A percentile compares a stretch with the other conserved stretches of the same genome.
These are phyloP conservation scores for Euphrasia confusa DNA, from an alignment of 257 asterid genomes.

Conservation along the genomic window DNA sequence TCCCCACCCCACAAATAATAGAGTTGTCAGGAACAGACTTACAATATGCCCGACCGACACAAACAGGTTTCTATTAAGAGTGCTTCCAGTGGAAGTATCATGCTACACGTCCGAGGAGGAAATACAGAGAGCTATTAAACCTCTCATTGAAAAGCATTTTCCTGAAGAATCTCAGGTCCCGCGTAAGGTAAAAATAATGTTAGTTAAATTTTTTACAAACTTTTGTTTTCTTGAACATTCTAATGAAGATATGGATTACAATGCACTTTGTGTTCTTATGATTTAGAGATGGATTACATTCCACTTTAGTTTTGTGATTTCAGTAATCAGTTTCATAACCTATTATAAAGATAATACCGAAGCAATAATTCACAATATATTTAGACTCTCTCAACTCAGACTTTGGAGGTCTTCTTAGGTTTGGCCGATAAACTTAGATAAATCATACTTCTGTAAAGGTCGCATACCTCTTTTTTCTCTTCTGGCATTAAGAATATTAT, in stretches of 20 bases:
- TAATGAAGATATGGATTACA: neutral
- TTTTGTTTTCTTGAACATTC: constrained; percentile 7
- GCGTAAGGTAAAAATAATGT: constrained; percentile 47
- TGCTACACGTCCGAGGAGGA: constrained; percentile 98
- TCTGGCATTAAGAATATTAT: no score
- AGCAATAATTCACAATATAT: no score
- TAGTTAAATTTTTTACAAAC: neutral
- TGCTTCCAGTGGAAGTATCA: constrained; percentile 81
- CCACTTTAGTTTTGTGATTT: no score
- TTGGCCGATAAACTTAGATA: no score
- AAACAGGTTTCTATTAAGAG: constrained; percentile 74
- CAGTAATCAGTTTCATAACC: no score
- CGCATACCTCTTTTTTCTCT: no score
- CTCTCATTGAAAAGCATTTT: constrained; percentile 64
- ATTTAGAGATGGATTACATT: no score
- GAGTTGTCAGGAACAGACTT: neutral
- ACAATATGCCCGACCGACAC: constrained; percentile 3
- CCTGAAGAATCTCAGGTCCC: constrained; percentile 69
- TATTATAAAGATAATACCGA: no score
- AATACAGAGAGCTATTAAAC: constrained; percentile 65
- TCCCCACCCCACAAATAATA: neutral
- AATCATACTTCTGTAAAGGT: no score
- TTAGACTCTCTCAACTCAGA: no score
- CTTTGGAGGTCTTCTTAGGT: no score
- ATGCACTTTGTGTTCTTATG: no score